Percentiles rank a stretch among this genome's conserved stretches.
phyloP scores from a whole-genome alignment of 768 basidiomycete genomes.

The Suillus cothurnatus region DNA sequence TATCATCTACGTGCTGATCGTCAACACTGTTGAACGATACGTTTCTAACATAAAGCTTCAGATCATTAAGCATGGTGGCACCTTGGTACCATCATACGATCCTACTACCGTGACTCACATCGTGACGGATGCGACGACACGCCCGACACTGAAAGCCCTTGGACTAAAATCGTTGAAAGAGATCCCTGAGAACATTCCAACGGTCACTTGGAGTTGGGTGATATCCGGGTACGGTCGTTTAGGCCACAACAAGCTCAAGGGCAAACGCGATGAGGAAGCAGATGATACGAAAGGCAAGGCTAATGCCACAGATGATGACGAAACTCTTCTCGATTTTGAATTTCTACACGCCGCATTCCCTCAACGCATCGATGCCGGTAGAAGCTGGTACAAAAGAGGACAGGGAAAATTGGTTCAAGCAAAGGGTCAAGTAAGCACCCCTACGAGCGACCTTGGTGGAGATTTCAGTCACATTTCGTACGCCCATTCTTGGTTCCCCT shows the following conservation, averaged over 20 bases:
- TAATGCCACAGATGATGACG: constrained; percentile 11
- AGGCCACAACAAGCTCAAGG: constrained; percentile 16
- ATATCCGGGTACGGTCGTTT: constrained; percentile 38
- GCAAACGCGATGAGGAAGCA: constrained; percentile 8
- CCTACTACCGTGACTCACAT: constrained; percentile 64
- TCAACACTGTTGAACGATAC: not conserved
- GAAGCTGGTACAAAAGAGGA: constrained; percentile 21
- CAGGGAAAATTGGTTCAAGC: constrained; percentile 7
- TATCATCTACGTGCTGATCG: not conserved
- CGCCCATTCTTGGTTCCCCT: constrained; percentile 21
- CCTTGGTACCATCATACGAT: constrained; percentile 60
- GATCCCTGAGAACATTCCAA: constrained; percentile 67
- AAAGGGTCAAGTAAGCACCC: not conserved
- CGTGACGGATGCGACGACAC: constrained; percentile 47
- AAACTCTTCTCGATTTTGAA: constrained; percentile 34
- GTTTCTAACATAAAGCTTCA: constrained; percentile 26
- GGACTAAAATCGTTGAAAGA: constrained; percentile 53
- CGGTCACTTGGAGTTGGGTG: constrained; percentile 67
- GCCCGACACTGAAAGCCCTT: constrained; percentile 38
- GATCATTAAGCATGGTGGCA: constrained; percentile 68
- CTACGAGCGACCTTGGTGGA: constrained; percentile 18
- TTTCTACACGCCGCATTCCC: constrained; percentile 51
- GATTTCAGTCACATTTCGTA: constrained; percentile 53
- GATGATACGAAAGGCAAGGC: constrained; percentile 18
- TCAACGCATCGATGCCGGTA: constrained; percentile 49